Conservation (phyloP, 108 stramenopile species). For the Cylindrotheca closterium region DNA sequence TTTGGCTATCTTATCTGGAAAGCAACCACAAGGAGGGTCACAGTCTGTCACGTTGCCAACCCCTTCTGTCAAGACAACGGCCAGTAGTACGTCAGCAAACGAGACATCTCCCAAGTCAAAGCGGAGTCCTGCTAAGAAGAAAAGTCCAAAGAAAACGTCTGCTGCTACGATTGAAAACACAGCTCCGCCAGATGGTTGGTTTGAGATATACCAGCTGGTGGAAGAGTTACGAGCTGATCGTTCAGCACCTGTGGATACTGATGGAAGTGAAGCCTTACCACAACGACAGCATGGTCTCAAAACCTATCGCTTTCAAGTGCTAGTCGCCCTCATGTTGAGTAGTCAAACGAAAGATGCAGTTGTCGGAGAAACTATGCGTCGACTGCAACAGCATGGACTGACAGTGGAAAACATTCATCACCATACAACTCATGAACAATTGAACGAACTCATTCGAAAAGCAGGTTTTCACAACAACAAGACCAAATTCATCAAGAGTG, state of each 20-base stretch:
- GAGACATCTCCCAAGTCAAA: too few species aligned
- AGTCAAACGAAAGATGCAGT: constrained; percentile 93
- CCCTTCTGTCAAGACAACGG: too few species aligned
- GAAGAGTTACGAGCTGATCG: constrained; percentile 76
- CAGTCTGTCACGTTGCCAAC: too few species aligned
- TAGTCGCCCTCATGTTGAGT: constrained; percentile 84
- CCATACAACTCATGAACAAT: constrained; percentile 34
- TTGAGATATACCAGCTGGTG: constrained; percentile 65
- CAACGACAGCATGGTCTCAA: constrained; percentile 28
- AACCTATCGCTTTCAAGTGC: constrained; percentile 70
- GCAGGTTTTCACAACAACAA: constrained; percentile 96
- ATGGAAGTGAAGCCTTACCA: constrained; percentile 78
- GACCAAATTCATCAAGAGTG: constrained; percentile 81
- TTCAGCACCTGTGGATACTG: constrained; percentile 79
- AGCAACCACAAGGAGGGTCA: too few species aligned
- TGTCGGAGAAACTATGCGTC: constrained; percentile 73
- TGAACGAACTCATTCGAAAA: constrained; percentile 64
- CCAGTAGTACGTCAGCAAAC: too few species aligned
- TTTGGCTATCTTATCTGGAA: too few species aligned
- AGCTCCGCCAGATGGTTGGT: constrained; percentile 63
- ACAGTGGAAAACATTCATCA: constrained; percentile 61
- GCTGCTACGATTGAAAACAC: too few species aligned
- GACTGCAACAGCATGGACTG: constrained; percentile 57
- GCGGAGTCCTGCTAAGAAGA: too few species aligned
- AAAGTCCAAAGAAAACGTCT: too few species aligned